Conservation (phyloP, 148 eudicot genomes). For the Cornus florida region DNA sequence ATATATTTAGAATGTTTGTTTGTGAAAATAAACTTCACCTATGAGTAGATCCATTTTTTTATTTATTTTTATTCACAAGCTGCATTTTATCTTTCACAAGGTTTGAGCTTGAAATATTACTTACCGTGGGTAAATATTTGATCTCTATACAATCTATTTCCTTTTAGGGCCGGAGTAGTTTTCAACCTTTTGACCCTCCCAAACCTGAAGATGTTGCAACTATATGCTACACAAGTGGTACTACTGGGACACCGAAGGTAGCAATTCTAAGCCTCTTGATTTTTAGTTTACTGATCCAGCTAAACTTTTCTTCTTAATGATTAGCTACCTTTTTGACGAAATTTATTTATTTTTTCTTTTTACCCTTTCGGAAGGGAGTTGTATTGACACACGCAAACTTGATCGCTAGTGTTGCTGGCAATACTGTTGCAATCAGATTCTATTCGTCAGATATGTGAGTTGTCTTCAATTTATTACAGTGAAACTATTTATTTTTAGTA, state of each 20-base stretch:
- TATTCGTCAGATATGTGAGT: slow-evolving; percentile 77
- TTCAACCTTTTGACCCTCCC: slow-evolving; percentile 77
- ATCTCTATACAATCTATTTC: slow-evolving; percentile 14
- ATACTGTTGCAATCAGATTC: slow-evolving; percentile 39
- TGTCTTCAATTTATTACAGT: neutral
- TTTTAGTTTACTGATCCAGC: neutral
- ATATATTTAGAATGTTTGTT: neutral
- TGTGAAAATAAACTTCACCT: neutral
- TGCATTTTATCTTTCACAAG: neutral
- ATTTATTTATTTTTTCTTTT: slow-evolving; percentile 1
- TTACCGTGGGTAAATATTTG: neutral
- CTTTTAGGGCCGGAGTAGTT: slow-evolving; percentile 57
- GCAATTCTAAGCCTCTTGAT: neutral
- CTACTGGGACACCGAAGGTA: slow-evolving; percentile 97
- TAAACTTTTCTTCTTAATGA: neutral
- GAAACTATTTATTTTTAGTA: neutral
- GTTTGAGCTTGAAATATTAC: neutral
- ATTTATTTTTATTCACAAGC: neutral
- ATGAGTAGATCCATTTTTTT: neutral
- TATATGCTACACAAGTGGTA: slow-evolving; percentile 95
- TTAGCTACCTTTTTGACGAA: neutral
- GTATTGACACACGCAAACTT: slow-evolving; percentile 81
- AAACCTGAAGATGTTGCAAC: slow-evolving; percentile 80
- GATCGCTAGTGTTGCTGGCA: slow-evolving; percentile 77
- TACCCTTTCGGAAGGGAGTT: slow-evolving; percentile 59